Conservation (phyloP, 2,329 filamentous ascomycete genomes). For the Ceratocystis alfenasii region DNA sequence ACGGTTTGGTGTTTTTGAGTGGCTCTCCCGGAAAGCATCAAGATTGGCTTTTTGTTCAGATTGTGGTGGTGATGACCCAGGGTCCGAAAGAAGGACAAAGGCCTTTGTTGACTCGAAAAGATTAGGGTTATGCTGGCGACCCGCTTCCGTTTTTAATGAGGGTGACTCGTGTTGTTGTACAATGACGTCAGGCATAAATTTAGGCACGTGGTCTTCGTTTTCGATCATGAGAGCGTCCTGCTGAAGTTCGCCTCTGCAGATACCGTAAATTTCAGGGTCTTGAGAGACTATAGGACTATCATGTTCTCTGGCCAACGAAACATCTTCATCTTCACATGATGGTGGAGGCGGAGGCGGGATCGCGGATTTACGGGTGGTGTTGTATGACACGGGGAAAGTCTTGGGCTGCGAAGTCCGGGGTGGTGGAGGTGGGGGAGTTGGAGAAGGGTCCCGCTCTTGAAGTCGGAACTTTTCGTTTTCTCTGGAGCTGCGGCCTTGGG, state of each 20-base stretch:
- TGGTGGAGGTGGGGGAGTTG: constrained; percentile 2
- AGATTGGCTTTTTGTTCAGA: constrained; percentile 10
- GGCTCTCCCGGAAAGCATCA: constrained; percentile 8
- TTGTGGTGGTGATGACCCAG: constrained; percentile 11
- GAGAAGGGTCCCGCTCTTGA: not conserved
- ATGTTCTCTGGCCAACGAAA: constrained; percentile 19
- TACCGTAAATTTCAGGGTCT: constrained; percentile 17
- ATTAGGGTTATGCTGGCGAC: constrained; percentile 7
- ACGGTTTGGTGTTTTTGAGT: constrained; percentile 6
- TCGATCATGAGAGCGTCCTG: constrained; percentile 19
- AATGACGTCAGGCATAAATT: constrained; percentile 19
- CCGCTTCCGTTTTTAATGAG: not conserved
- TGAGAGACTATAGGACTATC: not conserved
- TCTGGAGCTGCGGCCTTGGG: constrained; percentile 2
- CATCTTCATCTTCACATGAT: constrained; percentile 20
- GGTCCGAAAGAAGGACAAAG: constrained; percentile 19
- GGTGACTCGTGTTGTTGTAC: not conserved
- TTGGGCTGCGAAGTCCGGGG: constrained; percentile 13
- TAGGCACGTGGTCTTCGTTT: constrained; percentile 17
- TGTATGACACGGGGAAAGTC: constrained; percentile 21
- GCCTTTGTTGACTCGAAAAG: constrained; percentile 3
- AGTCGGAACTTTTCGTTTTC: not conserved
- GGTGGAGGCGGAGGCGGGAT: constrained; percentile 20
- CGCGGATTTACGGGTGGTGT: constrained; percentile 18
- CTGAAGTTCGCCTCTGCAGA: constrained; percentile 17